Evolutionary conservation across 2,329 filamentous ascomycete genomes (phyloP), one percentile per base, ranked within the genome.

Genomic region (Lecanicillium sp.): DNA sequence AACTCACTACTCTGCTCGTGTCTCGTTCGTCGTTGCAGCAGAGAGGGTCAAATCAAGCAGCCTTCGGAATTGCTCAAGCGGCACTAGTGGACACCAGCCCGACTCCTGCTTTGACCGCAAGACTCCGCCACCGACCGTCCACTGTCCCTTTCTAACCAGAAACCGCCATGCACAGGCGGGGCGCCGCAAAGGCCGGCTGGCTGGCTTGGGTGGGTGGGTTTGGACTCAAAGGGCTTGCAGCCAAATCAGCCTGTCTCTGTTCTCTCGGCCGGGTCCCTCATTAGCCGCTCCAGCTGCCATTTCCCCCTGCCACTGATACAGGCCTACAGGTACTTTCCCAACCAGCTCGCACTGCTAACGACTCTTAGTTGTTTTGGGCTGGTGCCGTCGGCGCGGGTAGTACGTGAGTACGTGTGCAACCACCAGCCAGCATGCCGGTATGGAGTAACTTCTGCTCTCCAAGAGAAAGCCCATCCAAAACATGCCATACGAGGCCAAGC

Each of bases 261-360:
- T 23, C 35, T 35, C 19, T 42, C 12, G n/a, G 14, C 37, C n/a
- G 1, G 19, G 30, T 44, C 32, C 19, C 42, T 36, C 29, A 23
- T 29, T 43, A 32, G 24, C 42, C 42, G 42, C 42, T 44, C 23
- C n/a, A n/a, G n/a, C n/a, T n/a, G n/a, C n/a, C n/a, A n/a, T n/a
- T n/a, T n/a, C n/a, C n/a, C n/a, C n/a, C n/a, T n/a, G n/a, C n/a
- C n/a, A n/a, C n/a, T n/a, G n/a, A n/a, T n/a, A n/a, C n/a, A n/a
- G n/a, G n/a, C n/a, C n/a, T n/a, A n/a, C n/a, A n/a, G n/a, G n/a
- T n/a, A n/a, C n/a, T n/a, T n/a, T n/a, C n/a, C n/a, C n/a, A n/a
- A n/a, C n/a, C n/a, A n/a, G n/a, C n/a, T n/a, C n/a, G n/a, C n/a
- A n/a, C n/a, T n/a, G n/a, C n/a, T n/a, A n/a, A n/a, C n/a, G n/a